A percentile compares a stretch with the other conserved stretches of the same genome.
phyloP scores from a whole-genome alignment of 805 yeast species.

The Blastobotrys peoriensis region DNA sequence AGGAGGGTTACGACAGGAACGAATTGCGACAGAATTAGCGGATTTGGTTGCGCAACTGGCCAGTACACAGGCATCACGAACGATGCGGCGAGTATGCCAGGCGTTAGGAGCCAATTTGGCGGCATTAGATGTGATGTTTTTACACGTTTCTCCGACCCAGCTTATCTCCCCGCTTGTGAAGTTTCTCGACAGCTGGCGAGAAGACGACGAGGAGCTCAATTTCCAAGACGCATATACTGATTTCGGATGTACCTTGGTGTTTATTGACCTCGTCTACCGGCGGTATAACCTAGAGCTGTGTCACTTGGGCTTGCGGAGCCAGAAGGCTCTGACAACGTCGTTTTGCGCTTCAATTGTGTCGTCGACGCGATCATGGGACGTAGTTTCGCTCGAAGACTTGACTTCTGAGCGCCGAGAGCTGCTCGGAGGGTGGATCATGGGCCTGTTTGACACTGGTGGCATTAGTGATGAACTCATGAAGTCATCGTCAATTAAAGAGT shows the following conservation, averaged over 20 bases:
- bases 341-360: constrained; percentile 6
- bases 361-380: background rate
- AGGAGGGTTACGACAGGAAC: constrained; percentile 43
- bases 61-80: constrained; percentile 36
- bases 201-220: constrained; percentile 51
- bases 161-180: constrained; percentile 42
- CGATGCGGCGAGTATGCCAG: constrained; percentile 46
- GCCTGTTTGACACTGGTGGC: constrained; percentile 76
- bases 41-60: constrained; percentile 34
- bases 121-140: constrained; percentile 39
- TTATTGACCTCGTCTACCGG: constrained; percentile 37
- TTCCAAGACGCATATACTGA: constrained; percentile 64
- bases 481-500: constrained; percentile 58
- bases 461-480: constrained; percentile 77
- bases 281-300: constrained; percentile 33
- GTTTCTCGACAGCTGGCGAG: constrained; percentile 45
- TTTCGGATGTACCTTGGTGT: constrained; percentile 54
- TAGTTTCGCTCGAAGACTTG: constrained; percentile 13
- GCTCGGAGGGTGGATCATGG: constrained; percentile 69
- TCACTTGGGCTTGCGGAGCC: constrained; percentile 3
- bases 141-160: constrained; percentile 40
- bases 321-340: background rate
- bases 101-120: constrained; percentile 41
- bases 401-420: constrained; percentile 24
- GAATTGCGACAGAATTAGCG: constrained; percentile 36